Percentiles rank a stretch among this genome's conserved stretches.
These are phyloP conservation scores for Udeniomyces megalosporus DNA, from an alignment of 768 basidiomycete genomes.

Conservation along the genomic window DNA sequence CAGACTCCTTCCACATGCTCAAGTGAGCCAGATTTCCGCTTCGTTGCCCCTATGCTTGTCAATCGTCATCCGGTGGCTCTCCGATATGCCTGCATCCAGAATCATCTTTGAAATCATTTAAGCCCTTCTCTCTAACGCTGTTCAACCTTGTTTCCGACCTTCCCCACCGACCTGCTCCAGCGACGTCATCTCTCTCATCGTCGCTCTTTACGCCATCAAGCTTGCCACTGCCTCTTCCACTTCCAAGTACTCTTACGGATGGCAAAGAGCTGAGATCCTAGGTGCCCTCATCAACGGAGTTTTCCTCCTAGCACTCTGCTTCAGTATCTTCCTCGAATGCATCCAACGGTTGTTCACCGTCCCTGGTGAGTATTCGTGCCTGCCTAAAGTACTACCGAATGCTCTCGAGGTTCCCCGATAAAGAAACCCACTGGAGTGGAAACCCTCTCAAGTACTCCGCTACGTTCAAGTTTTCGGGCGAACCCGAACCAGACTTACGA, in stretches of 20 bases:
- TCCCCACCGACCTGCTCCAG: slow-evolving; percentile 32
- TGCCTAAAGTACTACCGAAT: not conserved
- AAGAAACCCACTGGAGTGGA: not conserved
- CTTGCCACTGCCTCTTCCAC: slow-evolving; percentile 31
- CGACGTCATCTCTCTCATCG: slow-evolving; percentile 88
- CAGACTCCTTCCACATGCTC: slow-evolving; percentile 74
- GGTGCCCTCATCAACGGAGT: slow-evolving; percentile 88
- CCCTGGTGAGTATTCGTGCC: slow-evolving; percentile 41
- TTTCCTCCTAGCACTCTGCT: slow-evolving; percentile 88
- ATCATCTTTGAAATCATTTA: no score
- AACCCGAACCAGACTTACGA: not conserved
- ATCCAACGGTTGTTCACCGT: slow-evolving; percentile 73
- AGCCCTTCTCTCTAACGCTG: not conserved
- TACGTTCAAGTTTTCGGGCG: not conserved
- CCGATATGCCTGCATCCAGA: no score
- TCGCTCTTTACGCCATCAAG: slow-evolving; percentile 88
- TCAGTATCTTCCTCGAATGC: slow-evolving; percentile 86
- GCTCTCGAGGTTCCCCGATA: not conserved
- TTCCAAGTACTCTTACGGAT: slow-evolving; percentile 82
- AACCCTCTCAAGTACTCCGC: not conserved
- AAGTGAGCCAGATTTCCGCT: no score
- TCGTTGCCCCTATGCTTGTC: no score
- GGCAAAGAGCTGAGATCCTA: slow-evolving; percentile 93
- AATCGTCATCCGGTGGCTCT: not conserved
- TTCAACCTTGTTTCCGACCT: no score